Conservation (phyloP, 495 filamentous ascomycete species). For the Aspergillus baeticus region DNA sequence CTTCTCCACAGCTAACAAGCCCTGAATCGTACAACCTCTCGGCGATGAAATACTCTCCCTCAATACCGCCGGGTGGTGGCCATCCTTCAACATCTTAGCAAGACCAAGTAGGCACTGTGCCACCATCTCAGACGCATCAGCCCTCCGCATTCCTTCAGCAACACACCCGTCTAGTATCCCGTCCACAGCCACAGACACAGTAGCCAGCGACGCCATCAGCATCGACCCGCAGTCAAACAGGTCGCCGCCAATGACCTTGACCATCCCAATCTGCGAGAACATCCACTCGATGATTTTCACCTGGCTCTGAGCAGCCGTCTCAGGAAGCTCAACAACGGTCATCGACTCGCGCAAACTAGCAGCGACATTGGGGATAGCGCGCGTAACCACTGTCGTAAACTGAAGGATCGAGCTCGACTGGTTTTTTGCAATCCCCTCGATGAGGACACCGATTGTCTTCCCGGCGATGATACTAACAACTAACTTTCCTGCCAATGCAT, state of each 20-base stretch:
- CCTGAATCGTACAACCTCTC: slow-evolving; percentile 46
- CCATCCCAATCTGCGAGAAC: slow-evolving; percentile 37
- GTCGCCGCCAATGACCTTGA: slow-evolving; percentile 27
- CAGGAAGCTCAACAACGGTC: slow-evolving; percentile 32
- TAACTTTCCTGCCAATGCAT: neutral
- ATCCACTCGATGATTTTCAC: slow-evolving; percentile 28
- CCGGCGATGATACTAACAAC: slow-evolving; percentile 3
- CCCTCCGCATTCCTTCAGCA: slow-evolving; percentile 40
- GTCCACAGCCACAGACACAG: slow-evolving; percentile 46
- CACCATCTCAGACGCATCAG: slow-evolving; percentile 39
- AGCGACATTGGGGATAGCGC: slow-evolving; percentile 41
- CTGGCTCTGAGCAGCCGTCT: neutral
- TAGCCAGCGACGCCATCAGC: slow-evolving; percentile 35
- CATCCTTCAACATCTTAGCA: slow-evolving; percentile 37
- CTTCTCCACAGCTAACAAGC: slow-evolving; percentile 45
- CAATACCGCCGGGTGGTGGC: slow-evolving; percentile 35
- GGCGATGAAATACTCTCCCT: slow-evolving; percentile 42
- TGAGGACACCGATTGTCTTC: neutral
- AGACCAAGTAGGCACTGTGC: slow-evolving; percentile 42
- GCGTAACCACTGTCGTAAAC: neutral
- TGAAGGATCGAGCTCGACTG: neutral
- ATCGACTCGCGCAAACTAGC: slow-evolving; percentile 37
- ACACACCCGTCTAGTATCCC: slow-evolving; percentile 45
- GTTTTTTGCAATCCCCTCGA: neutral
- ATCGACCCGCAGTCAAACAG: slow-evolving; percentile 42